Evolutionary conservation across 2,329 filamentous ascomycete genomes (phyloP).

Genomic region (Aspergillus aculeatus): DNA sequence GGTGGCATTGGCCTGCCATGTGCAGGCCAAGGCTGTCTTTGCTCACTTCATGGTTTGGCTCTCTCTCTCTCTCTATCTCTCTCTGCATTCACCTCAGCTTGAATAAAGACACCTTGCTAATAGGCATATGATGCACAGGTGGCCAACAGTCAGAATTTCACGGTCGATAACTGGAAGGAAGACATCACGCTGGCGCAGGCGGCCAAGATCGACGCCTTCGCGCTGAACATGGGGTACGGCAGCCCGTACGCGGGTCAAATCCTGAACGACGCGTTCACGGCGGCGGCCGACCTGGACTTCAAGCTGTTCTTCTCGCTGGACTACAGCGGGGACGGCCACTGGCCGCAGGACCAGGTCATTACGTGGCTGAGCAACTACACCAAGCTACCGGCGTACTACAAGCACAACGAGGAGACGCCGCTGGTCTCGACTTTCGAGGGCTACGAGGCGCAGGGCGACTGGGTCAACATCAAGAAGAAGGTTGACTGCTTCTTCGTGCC

Average conservation of each 20-base stretch:
- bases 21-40: constrained; percentile 28
- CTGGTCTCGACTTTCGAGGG: constrained; percentile 50
- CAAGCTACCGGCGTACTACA: constrained; percentile 26
- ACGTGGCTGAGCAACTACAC: constrained; percentile 28
- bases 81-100: too few relatives aligned
- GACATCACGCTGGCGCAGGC: constrained; percentile 39
- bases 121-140: constrained; percentile 19
- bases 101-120: neutral
- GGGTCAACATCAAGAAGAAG: constrained; percentile 43
- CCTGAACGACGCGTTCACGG: constrained; percentile 25
- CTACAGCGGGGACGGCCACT: constrained; percentile 34
- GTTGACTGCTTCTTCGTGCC: constrained; percentile 48
- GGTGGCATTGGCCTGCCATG: constrained; percentile 8
- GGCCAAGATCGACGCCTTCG: constrained; percentile 44
- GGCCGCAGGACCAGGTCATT: constrained; percentile 29
- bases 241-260: constrained; percentile 23
- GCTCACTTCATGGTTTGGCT: constrained; percentile 34
- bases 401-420: constrained; percentile 27
- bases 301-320: constrained; percentile 41
- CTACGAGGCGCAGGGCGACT: constrained; percentile 42
- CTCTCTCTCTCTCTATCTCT: neutral
- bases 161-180: constrained; percentile 26
- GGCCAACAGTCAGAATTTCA: constrained; percentile 25
- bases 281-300: constrained; percentile 29
- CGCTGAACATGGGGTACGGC: constrained; percentile 38